Percentiles rank a stretch among this genome's conserved stretches.
These are phyloP conservation scores for Syzygium oleosum DNA, from an alignment of 345 rosid genomes.

Conservation along the genomic window DNA sequence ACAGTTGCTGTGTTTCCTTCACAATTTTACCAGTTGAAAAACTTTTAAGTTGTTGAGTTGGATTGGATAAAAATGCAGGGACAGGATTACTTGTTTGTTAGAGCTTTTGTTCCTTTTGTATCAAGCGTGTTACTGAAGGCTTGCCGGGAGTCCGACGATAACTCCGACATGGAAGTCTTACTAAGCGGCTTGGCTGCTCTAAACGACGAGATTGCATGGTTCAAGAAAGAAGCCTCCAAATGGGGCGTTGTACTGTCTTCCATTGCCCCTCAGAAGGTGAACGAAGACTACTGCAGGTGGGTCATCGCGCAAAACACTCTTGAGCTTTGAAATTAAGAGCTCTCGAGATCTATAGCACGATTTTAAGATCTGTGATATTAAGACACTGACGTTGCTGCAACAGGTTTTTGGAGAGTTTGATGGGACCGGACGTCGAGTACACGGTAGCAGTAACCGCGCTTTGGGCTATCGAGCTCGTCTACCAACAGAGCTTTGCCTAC, in stretches of 20 bases:
- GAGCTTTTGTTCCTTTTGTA: conserved; percentile 54
- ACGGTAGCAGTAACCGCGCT: conserved; percentile 44
- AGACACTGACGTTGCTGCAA: not conserved
- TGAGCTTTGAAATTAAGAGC: not conserved
- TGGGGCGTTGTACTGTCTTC: conserved; percentile 59
- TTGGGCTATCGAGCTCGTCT: conserved; percentile 79
- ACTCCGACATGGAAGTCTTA: conserved; percentile 55
- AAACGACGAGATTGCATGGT: conserved; percentile 70
- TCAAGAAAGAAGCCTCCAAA: conserved; percentile 61
- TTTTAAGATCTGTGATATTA: not conserved
- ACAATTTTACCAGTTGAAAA: not conserved
- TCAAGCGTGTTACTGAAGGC: conserved; percentile 74
- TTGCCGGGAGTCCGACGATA: conserved; percentile 42
- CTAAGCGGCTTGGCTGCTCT: conserved; percentile 57
- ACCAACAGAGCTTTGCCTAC: conserved; percentile 72
- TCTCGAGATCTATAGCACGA: not conserved
- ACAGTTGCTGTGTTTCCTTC: not conserved
- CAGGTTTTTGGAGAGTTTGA: conserved; percentile 61
- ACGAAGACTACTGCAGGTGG: conserved; percentile 59
- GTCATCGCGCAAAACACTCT: no score
- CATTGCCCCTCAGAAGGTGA: conserved; percentile 37
- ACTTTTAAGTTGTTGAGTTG: not conserved
- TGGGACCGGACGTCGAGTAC: conserved; percentile 46
- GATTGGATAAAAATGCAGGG: conserved; percentile 30
- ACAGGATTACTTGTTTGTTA: conserved; percentile 80